Conservation (phyloP, 495 filamentous ascomycete species). For the Annulohypoxylon nitens region DNA sequence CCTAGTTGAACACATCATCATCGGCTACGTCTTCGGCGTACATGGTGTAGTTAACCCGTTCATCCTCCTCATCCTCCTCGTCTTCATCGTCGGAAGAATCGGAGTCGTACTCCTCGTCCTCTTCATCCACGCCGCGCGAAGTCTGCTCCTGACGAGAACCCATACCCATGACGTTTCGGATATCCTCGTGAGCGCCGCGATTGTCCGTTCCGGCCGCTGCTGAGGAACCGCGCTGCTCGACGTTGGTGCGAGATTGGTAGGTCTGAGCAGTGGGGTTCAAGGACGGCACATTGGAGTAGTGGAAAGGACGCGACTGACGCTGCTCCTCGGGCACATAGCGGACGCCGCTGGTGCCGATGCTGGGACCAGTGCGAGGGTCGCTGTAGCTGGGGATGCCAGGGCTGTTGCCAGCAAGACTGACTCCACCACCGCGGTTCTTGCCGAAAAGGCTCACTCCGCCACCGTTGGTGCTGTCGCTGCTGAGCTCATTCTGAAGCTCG, state of each 20-base stretch:
- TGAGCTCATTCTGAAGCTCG: too few species aligned
- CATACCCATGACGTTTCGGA: too few species aligned
- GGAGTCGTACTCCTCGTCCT: neutral
- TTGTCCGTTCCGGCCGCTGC: too few species aligned
- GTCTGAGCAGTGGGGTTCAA: neutral
- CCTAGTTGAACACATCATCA: slow-evolving; percentile 11
- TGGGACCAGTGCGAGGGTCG: neutral
- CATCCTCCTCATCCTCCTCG: neutral
- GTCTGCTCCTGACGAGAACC: neutral
- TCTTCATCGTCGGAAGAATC: neutral
- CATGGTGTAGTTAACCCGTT: neutral
- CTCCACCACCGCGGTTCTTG: neutral
- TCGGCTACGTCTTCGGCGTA: neutral
- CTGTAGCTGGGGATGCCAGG: neutral
- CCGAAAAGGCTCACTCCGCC: neutral
- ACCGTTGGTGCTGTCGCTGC: neutral
- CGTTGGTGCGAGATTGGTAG: too few species aligned
- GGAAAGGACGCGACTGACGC: neutral
- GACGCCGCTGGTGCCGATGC: neutral
- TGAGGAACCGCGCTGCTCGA: too few species aligned
- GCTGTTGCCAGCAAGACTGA: neutral
- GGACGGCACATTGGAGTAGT: neutral
- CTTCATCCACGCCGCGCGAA: neutral
- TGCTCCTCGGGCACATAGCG: neutral
- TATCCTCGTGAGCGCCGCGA: too few species aligned